phyloP scores from a whole-genome alignment of 306 rosid genomes.

The Quercus dentata region DNA sequence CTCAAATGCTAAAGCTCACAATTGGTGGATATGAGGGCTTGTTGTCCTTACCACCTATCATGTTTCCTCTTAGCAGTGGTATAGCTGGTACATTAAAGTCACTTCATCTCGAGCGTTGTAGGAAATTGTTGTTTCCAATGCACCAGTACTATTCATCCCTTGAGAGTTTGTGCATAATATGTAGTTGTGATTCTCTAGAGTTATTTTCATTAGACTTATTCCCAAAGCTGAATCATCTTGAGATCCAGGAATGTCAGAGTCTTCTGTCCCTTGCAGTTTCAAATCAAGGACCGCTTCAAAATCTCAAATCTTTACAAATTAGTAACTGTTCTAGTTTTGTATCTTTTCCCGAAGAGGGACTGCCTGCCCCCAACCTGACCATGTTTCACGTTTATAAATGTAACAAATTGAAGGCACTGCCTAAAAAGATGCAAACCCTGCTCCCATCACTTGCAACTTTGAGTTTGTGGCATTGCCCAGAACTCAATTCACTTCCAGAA shows the following conservation, averaged over 20 bases:
- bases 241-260: rapidly evolving
- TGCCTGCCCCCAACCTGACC: constrained; percentile 8
- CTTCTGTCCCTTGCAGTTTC: constrained; percentile 10
- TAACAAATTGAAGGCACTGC: constrained; percentile 2
- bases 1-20: too few relatives aligned
- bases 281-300: neutral
- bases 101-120: neutral
- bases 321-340: neutral
- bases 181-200: constrained; percentile 1
- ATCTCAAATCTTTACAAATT: neutral
- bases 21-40: too few relatives aligned
- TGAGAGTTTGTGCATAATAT: neutral
- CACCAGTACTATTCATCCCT: neutral
- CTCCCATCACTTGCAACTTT: neutral
- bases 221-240: neutral
- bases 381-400: neutral
- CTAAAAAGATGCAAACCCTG: constrained; percentile 13
- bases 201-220: neutral
- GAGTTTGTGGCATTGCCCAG: neutral
- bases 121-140: neutral
- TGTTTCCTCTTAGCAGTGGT: too few relatives aligned
- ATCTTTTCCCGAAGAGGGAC: constrained; percentile 21
- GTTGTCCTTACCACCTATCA: too few relatives aligned
- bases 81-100: too few relatives aligned
- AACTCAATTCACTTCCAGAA: constrained; percentile 2